Base-by-base conservation (phyloP, 2,329 filamentous ascomycete species). In the Apiospora arundinis region DNA sequence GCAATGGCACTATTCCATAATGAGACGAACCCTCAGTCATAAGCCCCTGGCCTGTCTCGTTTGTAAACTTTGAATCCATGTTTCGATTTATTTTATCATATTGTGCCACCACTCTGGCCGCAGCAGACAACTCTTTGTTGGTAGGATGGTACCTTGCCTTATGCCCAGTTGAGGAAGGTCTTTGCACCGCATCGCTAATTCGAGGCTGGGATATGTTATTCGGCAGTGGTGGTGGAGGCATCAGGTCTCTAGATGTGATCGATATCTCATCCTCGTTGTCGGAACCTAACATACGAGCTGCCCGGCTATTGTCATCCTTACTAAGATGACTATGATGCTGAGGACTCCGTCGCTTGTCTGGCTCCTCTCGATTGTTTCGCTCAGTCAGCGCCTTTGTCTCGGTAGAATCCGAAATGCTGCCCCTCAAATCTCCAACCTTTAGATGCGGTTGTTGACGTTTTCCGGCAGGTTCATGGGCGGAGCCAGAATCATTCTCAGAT, bases 211-310 rank as follows among this genome's bases (percentile, higher is more conserved):
- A 56, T 28, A 44, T 2, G 52, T 68, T 70, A 37, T 73, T 21
- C 48, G 79, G 78, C 18, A 78, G 56, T n/a, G 77, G 76, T 42
- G 79, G 79, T 32, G 79, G 79, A 18, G 79, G 79, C 78, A 80
- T 80, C 52, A 72, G 73, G 56, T 78, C 77, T 72, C 74, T 75
- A 14, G 79, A 80, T 71, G 74, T 67, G 25, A 73, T 52, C 37
- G 76, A 78, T 67, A 45, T 44, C 52, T 71, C 70, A 56, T 75
- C 75, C 44, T 69, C 70, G 12, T 69, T 63, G 14, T 49, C 52
- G 25, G 69, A n/a, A 3, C 28, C 25, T 28, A 23, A 16, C 23
- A 46, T 21, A 18, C 40, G 45, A 46, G 32, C 45, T 23, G n/a
- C 18, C 23, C 40, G 32, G 45, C 5, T 25, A 5, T 65, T 46